Percentiles rank a stretch among this genome's conserved stretches.
These are phyloP conservation scores for Nicotiana benthamiana DNA, from an alignment of 257 asterid genomes.

Conservation along the genomic window DNA sequence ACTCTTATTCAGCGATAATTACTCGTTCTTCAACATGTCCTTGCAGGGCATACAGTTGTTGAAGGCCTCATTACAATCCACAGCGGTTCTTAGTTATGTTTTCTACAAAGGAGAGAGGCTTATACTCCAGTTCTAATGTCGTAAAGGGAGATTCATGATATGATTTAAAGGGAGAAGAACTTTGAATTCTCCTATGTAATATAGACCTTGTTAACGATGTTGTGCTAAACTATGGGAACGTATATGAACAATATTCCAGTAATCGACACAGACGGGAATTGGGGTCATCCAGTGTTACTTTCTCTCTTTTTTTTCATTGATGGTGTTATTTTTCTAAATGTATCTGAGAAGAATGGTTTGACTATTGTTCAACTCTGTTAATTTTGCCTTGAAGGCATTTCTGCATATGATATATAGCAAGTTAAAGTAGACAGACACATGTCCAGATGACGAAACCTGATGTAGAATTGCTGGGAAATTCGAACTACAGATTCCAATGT, in stretches of 20 bases:
- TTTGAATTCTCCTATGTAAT: neutral
- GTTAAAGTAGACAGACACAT: too few relatives aligned
- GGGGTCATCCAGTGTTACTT: neutral
- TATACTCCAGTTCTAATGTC: neutral
- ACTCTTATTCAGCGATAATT: neutral
- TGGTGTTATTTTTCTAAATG: neutral
- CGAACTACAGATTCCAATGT: too few relatives aligned
- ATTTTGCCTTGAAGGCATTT: neutral
- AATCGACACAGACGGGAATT: neutral
- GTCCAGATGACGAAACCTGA: too few relatives aligned
- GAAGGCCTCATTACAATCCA: neutral
- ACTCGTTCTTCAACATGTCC: neutral
- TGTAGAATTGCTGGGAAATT: too few relatives aligned
- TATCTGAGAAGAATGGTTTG: neutral
- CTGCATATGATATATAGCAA: neutral
- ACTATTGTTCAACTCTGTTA: neutral
- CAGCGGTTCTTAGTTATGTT: neutral
- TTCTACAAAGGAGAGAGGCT: neutral
- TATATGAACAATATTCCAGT: neutral
- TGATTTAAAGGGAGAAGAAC: neutral
- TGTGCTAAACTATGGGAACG: neutral
- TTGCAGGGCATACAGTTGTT: neutral
- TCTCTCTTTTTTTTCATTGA: neutral
- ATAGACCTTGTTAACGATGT: neutral
- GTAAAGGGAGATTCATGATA: neutral